These are phyloP conservation scores for Phytophthora constricta DNA, from an alignment of 352 stramenopile genomes.

Conservation along the genomic window DNA sequence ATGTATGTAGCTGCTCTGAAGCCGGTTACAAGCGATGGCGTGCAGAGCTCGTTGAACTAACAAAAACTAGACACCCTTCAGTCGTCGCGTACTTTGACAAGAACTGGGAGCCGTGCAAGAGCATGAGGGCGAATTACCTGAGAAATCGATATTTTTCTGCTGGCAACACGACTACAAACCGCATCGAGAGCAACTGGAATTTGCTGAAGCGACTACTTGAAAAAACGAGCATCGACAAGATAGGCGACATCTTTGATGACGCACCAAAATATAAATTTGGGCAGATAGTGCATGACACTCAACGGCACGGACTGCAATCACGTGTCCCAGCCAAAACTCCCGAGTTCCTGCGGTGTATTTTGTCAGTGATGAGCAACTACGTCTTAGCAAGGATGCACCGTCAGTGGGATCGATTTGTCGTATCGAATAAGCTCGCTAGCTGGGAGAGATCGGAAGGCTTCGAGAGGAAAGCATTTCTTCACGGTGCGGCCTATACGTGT, in stretches of 20 bases:
- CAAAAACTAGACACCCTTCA: not conserved
- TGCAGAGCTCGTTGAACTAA: not conserved
- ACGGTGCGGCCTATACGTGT: no score
- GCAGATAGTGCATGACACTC: not conserved
- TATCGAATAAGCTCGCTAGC: not conserved
- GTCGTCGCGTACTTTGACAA: constrained; percentile 7
- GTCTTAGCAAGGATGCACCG: not conserved
- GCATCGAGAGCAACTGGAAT: constrained; percentile 21
- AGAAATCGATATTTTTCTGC: constrained; percentile 3
- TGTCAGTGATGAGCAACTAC: not conserved
- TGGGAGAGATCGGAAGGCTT: not conserved
- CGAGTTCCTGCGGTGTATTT: not conserved
- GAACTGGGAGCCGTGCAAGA: constrained; percentile 11
- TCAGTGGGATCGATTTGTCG: not conserved
- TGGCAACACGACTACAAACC: constrained; percentile 13
- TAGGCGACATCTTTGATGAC: not conserved
- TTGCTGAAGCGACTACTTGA: constrained; percentile 7
- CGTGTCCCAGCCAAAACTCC: not conserved
- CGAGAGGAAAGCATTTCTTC: not conserved
- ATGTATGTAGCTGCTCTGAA: not conserved
- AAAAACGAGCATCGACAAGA: not conserved
- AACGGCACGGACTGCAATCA: not conserved
- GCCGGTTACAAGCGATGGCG: not conserved
- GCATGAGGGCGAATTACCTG: constrained; percentile 12
- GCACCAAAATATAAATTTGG: not conserved